Evolutionary conservation across 345 rosid genomes (phyloP).

Genomic region (Linum trigynum): DNA sequence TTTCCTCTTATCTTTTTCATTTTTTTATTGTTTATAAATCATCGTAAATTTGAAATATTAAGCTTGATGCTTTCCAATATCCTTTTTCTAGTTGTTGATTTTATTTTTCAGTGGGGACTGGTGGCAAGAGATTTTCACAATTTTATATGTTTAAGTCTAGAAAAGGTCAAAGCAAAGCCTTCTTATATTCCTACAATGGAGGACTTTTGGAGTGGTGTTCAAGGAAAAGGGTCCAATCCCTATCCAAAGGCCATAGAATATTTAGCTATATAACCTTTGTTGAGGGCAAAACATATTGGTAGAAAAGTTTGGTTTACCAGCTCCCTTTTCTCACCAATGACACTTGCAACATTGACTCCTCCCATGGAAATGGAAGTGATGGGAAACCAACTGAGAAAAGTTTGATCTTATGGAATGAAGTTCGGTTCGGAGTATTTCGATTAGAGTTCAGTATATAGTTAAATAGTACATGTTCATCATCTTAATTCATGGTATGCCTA

Average conservation of each 20-base stretch:
- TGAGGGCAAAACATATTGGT: constrained; percentile 14
- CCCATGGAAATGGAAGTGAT: neutral
- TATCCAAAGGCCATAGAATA: neutral
- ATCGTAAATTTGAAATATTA: too few species aligned
- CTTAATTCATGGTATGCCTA: too few species aligned
- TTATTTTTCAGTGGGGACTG: too few species aligned
- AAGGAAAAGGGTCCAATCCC: constrained; percentile 22
- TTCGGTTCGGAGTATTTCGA: too few species aligned
- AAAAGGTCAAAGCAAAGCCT: constrained; percentile 32
- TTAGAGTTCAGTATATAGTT: too few species aligned
- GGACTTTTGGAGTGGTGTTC: constrained; percentile 21
- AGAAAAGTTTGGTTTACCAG: constrained; percentile 41
- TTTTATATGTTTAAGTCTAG: constrained; percentile 6
- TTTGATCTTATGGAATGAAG: too few species aligned
- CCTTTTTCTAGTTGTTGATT: too few species aligned
- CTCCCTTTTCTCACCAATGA: constrained; percentile 36
- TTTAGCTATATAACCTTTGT: neutral
- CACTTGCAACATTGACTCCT: constrained; percentile 7
- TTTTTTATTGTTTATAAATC: too few species aligned
- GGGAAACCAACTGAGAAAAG: neutral
- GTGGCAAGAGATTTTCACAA: too few species aligned
- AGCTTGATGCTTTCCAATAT: too few species aligned
- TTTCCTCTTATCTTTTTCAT: too few species aligned
- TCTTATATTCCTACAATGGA: constrained; percentile 13
- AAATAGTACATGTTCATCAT: too few species aligned